Conservation (phyloP, 495 filamentous ascomycete genomes). For the Chaetomium fimeti region DNA sequence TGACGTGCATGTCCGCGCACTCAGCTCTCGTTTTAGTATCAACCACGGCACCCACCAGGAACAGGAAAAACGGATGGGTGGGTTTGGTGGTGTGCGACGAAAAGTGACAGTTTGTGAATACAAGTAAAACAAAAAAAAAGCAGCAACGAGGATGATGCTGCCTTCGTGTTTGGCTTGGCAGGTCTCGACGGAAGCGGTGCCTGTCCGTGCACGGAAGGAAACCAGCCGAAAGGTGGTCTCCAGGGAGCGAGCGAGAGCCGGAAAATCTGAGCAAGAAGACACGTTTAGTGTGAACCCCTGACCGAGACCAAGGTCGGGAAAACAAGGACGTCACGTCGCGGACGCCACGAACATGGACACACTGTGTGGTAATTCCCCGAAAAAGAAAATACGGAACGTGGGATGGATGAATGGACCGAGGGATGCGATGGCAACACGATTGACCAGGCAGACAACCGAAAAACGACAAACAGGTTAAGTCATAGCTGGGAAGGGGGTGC, state of each 20-base stretch:
- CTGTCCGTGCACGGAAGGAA: slow-evolving; percentile 18
- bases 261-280: background rate
- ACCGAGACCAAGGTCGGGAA: background rate
- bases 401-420: too few species aligned
- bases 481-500: background rate
- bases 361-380: too few species aligned
- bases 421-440: too few species aligned
- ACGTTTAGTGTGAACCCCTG: slow-evolving; percentile 4
- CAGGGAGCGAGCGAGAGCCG: background rate
- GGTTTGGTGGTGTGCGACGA: background rate
- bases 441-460: too few species aligned
- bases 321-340: background rate
- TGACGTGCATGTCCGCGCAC: too few species aligned
- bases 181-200: background rate
- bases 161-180: background rate
- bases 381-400: too few species aligned
- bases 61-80: background rate
- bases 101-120: background rate
- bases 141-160: background rate
- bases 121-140: background rate
- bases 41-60: too few species aligned
- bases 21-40: too few species aligned
- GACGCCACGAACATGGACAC: background rate
- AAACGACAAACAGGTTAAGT: too few species aligned
- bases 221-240: slow-evolving; percentile 6